phyloP scores from a whole-genome alignment of 2,329 filamentous ascomycete species.

The Fusarium incarnatum region DNA sequence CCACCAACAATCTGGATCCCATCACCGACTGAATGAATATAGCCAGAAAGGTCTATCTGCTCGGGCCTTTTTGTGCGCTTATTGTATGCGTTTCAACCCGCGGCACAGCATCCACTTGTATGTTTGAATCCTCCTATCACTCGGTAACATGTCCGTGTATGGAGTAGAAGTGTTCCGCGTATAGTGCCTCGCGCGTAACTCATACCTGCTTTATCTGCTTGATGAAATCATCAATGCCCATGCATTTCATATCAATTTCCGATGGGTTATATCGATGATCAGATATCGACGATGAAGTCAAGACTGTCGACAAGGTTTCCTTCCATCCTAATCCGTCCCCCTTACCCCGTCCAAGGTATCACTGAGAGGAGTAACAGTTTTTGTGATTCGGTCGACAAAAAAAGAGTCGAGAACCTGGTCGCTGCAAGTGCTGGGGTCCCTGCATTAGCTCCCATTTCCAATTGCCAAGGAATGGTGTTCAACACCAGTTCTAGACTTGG shows the following conservation, averaged over 20 bases:
- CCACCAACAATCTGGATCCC: not conserved
- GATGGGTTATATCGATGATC: slow-evolving; percentile 14
- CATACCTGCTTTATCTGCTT: not conserved
- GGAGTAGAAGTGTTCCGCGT: slow-evolving; percentile 13
- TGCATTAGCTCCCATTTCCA: slow-evolving; percentile 27
- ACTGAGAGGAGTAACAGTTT: slow-evolving; percentile 10
- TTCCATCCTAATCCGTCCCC: slow-evolving; percentile 11
- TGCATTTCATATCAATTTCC: slow-evolving; percentile 14
- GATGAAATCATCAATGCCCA: not conserved
- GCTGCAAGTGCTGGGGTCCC: slow-evolving; percentile 30
- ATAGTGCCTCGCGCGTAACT: not conserved
- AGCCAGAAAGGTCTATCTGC: not conserved
- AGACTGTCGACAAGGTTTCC: not conserved
- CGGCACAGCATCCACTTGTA: slow-evolving; percentile 25
- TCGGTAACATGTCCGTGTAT: slow-evolving; percentile 29
- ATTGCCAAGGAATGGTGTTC: slow-evolving; percentile 22
- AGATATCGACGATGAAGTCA: not conserved
- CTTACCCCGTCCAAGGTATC: slow-evolving; percentile 10
- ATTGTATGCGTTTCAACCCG: slow-evolving; percentile 18
- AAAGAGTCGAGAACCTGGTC: slow-evolving; percentile 32
- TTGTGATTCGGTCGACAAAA: slow-evolving; percentile 12
- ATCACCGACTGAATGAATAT: not conserved
- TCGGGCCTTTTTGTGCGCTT: slow-evolving; percentile 15
- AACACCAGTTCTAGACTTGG: slow-evolving; percentile 21
- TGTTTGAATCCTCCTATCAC: slow-evolving; percentile 18